phyloP scores from a whole-genome alignment of 2,329 filamentous ascomycete genomes.

The Microcyclospora pomicola region DNA sequence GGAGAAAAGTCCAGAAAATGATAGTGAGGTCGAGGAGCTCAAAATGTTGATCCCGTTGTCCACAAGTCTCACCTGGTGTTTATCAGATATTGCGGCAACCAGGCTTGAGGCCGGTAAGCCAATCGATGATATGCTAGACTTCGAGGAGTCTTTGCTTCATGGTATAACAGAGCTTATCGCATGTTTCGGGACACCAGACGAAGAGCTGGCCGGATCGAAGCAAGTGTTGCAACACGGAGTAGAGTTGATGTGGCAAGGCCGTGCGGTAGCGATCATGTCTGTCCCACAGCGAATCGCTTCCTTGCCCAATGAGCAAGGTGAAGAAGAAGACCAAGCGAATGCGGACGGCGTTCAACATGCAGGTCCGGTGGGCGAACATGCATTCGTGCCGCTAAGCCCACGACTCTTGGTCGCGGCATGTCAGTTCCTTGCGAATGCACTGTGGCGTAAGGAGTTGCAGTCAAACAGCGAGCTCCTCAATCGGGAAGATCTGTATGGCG shows the following conservation, averaged over 20 bases:
- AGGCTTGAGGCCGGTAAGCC: not conserved
- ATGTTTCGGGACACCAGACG: slow-evolving; percentile 2
- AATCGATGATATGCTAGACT: not conserved
- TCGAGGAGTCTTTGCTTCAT: not conserved
- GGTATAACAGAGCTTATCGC: not conserved
- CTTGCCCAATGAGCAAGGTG: too few species aligned
- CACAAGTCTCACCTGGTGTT: slow-evolving; percentile 17
- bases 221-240: too few species aligned
- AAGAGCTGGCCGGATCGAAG: not conserved
- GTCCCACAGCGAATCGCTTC: too few species aligned
- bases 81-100: slow-evolving; percentile 18
- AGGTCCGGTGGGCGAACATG: too few species aligned
- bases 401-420: slow-evolving; percentile 9
- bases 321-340: too few species aligned
- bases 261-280: too few species aligned
- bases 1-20: not conserved
- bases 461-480: too few species aligned
- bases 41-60: slow-evolving; percentile 13
- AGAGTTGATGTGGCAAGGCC: too few species aligned
- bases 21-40: slow-evolving; percentile 2
- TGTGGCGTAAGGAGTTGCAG: slow-evolving; percentile 6
- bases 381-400: too few species aligned
- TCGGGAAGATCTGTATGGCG: too few species aligned
- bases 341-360: too few species aligned
- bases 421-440: slow-evolving; percentile 18